phyloP scores from a whole-genome alignment of 495 filamentous ascomycete species.

The Podospora australis region DNA sequence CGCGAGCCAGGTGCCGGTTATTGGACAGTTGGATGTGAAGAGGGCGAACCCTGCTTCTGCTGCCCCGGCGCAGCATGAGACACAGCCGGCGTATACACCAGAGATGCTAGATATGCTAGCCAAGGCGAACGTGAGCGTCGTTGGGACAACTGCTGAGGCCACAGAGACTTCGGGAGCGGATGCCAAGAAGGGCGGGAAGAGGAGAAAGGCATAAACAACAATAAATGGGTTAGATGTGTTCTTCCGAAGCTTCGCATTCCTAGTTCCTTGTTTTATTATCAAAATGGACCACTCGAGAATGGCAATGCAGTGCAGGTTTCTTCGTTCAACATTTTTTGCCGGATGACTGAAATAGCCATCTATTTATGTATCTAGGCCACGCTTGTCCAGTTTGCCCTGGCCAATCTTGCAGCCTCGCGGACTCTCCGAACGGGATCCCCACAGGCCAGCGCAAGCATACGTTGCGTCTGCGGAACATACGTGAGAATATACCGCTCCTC shows the following conservation, averaged over 20 bases:
- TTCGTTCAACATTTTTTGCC: neutral
- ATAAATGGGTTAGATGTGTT: no score
- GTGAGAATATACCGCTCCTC: conserved; percentile 34
- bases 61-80: conserved; percentile 6
- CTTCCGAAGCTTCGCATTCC: no score
- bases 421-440: conserved; percentile 40
- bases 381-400: conserved; percentile 36
- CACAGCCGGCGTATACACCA: conserved; percentile 22
- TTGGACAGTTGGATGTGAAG: conserved; percentile 63
- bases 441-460: conserved; percentile 36
- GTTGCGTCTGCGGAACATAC: conserved; percentile 26
- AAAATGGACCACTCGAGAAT: no score
- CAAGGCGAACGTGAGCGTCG: conserved; percentile 21
- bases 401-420: conserved; percentile 32
- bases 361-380: conserved; percentile 8
- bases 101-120: conserved; percentile 37
- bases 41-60: conserved; percentile 27
- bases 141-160: conserved; percentile 20
- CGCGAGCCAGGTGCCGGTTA: conserved; percentile 57
- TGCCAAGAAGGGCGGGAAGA: conserved; percentile 37
- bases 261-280: no score
- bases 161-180: conserved; percentile 16
- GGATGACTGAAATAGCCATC: neutral
- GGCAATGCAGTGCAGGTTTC: no score
- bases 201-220: conserved; percentile 37